Conservation (phyloP, 441 rosid species). For the Isatis lusitanica region DNA sequence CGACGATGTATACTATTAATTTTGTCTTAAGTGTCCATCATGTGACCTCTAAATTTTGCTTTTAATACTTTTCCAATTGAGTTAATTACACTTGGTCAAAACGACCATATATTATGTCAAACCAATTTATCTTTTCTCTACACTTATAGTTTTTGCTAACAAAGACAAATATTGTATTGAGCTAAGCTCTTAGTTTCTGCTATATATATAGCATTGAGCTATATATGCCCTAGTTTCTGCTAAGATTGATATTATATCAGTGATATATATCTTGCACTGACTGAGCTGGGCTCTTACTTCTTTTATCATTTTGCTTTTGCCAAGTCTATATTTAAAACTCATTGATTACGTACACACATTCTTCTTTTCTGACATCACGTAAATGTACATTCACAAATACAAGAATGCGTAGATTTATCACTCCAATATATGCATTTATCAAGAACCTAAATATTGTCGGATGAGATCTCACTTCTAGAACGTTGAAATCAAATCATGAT, state of each 20-base stretch:
- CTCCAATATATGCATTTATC: not conserved
- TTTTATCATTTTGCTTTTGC: not conserved
- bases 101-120: not conserved
- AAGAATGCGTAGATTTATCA: slow-evolving; percentile 3
- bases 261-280: not conserved
- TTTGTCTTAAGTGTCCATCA: too few species aligned
- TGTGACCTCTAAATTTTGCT: too few species aligned
- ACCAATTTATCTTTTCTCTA: not conserved
- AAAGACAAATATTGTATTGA: not conserved
- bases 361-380: not conserved
- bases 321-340: not conserved
- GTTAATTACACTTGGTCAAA: too few species aligned
- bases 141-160: not conserved
- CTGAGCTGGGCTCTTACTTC: not conserved
- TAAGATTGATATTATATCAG: not conserved
- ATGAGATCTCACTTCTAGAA: slow-evolving; percentile 31
- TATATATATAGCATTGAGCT: not conserved
- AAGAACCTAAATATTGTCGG: not conserved
- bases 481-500: slow-evolving; percentile 3
- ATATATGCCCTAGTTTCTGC: not conserved
- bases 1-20: too few species aligned
- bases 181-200: not conserved
- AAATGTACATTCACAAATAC: not conserved
- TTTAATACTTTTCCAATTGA: too few species aligned
- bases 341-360: not conserved